phyloP scores from a whole-genome alignment of 805 yeast genomes.

The Myxozyma geophila region DNA sequence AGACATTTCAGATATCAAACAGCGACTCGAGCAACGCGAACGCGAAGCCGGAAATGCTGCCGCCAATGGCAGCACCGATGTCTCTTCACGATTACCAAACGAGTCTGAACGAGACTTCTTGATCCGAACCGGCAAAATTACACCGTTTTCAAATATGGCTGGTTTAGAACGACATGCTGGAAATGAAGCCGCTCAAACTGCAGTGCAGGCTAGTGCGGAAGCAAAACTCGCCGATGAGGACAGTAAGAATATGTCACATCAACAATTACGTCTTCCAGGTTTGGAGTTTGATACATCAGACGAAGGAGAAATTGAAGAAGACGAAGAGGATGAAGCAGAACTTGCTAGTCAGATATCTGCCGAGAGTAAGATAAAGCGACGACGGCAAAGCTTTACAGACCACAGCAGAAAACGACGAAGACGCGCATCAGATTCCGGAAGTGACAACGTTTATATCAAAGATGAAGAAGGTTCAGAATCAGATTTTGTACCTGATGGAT shows the following conservation, averaged over 20 bases:
- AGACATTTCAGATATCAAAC: conserved; percentile 68
- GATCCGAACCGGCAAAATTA: conserved; percentile 86
- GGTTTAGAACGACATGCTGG: conserved; percentile 56
- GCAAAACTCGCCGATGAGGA: conserved; percentile 11
- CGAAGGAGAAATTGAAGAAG: conserved; percentile 40
- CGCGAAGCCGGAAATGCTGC: conserved; percentile 24
- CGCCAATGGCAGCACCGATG: conserved; percentile 20
- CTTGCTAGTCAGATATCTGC: conserved; percentile 3
- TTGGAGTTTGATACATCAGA: conserved; percentile 36
- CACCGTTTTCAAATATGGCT: conserved; percentile 82
- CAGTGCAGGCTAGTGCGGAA: neutral
- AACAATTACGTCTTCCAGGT: conserved; percentile 34
- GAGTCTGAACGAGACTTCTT: conserved; percentile 81
- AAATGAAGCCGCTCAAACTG: conserved; percentile 25
- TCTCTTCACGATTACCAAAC: conserved; percentile 55
- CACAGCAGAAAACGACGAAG: neutral
- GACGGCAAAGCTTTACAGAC: neutral
- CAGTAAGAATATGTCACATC: conserved; percentile 23
- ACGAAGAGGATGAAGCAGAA: conserved; percentile 38
- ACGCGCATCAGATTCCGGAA: conserved; percentile 12
- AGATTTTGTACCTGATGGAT: conserved; percentile 25
- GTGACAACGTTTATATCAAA: conserved; percentile 6
- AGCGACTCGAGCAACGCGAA: conserved; percentile 49
- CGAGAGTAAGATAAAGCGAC: conserved; percentile 15
- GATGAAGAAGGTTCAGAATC: conserved; percentile 23